Conservation (phyloP, 805 yeast species). For the Metschnikowia proteae region DNA sequence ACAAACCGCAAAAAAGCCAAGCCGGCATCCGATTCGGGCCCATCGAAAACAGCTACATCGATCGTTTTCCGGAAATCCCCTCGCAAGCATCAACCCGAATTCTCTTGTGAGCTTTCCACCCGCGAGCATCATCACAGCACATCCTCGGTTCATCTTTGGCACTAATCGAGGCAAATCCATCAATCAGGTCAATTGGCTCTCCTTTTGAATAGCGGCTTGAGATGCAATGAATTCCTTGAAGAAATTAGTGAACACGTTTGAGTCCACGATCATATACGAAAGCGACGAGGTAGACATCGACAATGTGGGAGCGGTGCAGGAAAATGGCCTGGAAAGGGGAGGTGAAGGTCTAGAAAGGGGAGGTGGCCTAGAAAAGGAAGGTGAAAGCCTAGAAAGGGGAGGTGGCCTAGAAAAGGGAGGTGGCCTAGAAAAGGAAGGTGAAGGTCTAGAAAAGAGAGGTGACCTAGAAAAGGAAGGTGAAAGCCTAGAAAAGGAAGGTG, state of each 20-base stretch:
- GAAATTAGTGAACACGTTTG: constrained; percentile 15
- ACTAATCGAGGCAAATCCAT: no score
- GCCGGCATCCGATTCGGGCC: neutral
- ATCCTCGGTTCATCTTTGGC: no score
- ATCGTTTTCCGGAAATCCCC: neutral
- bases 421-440: neutral
- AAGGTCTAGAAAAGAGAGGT: neutral
- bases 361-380: neutral
- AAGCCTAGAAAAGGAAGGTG: neutral
- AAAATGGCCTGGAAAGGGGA: neutral
- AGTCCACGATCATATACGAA: neutral
- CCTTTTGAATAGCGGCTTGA: neutral
- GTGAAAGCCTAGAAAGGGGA: neutral
- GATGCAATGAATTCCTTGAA: constrained; percentile 20
- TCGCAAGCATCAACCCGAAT: no score
- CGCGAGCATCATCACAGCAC: no score
- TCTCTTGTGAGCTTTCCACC: no score
- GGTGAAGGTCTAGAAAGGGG: neutral
- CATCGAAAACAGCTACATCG: neutral
- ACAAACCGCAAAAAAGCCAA: neutral
- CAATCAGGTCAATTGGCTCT: no score
- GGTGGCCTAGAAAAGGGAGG: neutral
- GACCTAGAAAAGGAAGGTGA: neutral
- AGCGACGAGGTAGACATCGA: neutral
- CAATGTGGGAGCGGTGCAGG: neutral